Evolutionary conservation across 805 yeast genomes (phyloP).

Genomic region (Ogataea ramenticola): DNA sequence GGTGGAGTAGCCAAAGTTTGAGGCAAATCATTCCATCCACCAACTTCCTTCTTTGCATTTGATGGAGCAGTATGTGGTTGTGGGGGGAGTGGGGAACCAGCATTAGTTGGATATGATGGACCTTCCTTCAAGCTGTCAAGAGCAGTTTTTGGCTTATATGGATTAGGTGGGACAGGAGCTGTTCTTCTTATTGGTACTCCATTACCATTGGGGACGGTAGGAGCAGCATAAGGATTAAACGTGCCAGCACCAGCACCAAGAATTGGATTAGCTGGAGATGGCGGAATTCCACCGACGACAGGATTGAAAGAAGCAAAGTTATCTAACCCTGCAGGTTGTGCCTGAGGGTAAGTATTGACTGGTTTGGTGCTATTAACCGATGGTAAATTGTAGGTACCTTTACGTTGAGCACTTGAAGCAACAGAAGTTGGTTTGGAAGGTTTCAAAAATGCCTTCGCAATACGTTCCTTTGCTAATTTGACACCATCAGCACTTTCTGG

Average conservation of each 20-base stretch:
- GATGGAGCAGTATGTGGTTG: slow-evolving; percentile 14
- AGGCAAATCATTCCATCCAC: slow-evolving; percentile 72
- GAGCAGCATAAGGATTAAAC: slow-evolving; percentile 8
- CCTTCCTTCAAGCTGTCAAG: slow-evolving; percentile 21
- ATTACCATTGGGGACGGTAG: slow-evolving; percentile 20
- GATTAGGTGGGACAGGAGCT: slow-evolving; percentile 12
- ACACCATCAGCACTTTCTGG: slow-evolving; percentile 72
- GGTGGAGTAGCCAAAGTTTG: slow-evolving; percentile 27
- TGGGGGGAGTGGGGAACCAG: slow-evolving; percentile 4
- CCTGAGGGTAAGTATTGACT: slow-evolving; percentile 1
- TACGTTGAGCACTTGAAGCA: slow-evolving; percentile 3
- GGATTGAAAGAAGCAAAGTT: slow-evolving; percentile 13
- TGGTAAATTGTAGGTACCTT: background rate
- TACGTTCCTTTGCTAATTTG: slow-evolving; percentile 69
- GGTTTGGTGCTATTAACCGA: background rate
- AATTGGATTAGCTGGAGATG: slow-evolving; percentile 6
- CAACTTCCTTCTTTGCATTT: slow-evolving; percentile 38
- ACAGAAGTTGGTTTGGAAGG: background rate
- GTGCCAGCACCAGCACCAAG: slow-evolving; percentile 8
- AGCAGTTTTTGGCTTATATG: slow-evolving; percentile 30
- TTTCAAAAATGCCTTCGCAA: slow-evolving; percentile 49
- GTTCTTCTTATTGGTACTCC: slow-evolving; percentile 10
- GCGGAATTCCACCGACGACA: slow-evolving; percentile 9
- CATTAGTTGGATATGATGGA: slow-evolving; percentile 6
- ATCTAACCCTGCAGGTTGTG: background rate